phyloP scores from a whole-genome alignment of 2,329 filamentous ascomycete species.

The Aureobasidium sp. region DNA sequence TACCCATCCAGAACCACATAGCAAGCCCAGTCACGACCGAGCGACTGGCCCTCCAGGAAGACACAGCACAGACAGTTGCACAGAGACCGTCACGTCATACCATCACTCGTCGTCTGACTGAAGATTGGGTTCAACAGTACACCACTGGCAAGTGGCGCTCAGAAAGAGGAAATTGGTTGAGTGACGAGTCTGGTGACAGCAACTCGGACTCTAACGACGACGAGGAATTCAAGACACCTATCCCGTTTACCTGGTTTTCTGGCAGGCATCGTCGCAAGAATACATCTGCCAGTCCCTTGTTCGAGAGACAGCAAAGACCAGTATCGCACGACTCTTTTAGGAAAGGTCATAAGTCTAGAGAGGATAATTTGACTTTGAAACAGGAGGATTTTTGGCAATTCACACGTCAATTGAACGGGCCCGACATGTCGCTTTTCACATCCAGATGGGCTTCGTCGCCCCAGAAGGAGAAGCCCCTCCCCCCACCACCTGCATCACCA shows the following conservation, averaged over 20 bases:
- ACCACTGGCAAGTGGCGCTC: slow-evolving; percentile 48
- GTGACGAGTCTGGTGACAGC: slow-evolving; percentile 65
- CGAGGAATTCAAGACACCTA: slow-evolving; percentile 18
- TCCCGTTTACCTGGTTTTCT: slow-evolving; percentile 17
- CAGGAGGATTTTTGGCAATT: slow-evolving; percentile 43
- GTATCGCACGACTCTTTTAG: slow-evolving; percentile 4
- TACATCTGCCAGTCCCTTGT: slow-evolving; percentile 3
- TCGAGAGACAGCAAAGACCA: not conserved
- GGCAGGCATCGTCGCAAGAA: slow-evolving; percentile 14
- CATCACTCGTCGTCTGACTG: slow-evolving; percentile 53
- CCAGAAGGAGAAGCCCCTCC: slow-evolving; percentile 11
- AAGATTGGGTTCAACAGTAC: slow-evolving; percentile 81
- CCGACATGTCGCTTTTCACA: slow-evolving; percentile 11
- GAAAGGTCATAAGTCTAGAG: slow-evolving; percentile 33
- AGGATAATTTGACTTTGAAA: slow-evolving; percentile 40
- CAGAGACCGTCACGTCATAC: slow-evolving; percentile 1
- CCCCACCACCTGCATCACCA: not conserved
- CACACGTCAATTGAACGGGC: not conserved
- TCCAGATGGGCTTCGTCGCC: slow-evolving; percentile 5
- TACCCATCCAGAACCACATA: slow-evolving; percentile 9
- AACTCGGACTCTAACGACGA: slow-evolving; percentile 26
- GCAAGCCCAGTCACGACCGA: slow-evolving; percentile 11
- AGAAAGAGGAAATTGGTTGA: slow-evolving; percentile 77
- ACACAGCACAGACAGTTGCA: not conserved
- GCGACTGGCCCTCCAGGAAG: slow-evolving; percentile 3